Base-by-base conservation (phyloP, 495 filamentous ascomycete species). In the Penicillium maclennaniae region DNA sequence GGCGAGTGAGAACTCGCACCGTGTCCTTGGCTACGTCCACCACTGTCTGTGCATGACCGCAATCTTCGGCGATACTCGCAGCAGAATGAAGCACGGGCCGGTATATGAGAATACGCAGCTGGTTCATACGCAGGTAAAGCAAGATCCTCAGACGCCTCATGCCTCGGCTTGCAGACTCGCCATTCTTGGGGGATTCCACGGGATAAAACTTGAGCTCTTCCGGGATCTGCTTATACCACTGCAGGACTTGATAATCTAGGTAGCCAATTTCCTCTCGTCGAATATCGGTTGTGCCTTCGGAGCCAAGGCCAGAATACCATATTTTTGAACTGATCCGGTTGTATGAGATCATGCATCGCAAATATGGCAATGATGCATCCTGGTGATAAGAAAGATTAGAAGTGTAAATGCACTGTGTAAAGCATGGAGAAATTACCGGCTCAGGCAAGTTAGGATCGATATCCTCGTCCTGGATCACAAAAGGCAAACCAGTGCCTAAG, bases 21-120 rank as follows among this genome's bases (percentile, higher is more conserved):
- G 87, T 91, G 58, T 93, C 86, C 61, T 89, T 89, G 15, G 90
- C 87, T 4, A 93, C 76, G 43, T 87, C 82, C 19, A 92, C 85
- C 3, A 84, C 89, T 0, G 77, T 87, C 58, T 85, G 79, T 4
- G 88, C 88, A 45, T 85, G 80, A 12, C 69, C 61, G 45, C 82
- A 78, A 64, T 91, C 85, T 48, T 87, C 83, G 62, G 81, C 75
- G 61, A 93, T 95, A 63, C 84, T 89, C 12, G 79, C 81, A 3
- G 86, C 79, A 7, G 84, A 87, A 65, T 92, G 87, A 3, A 95
- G 79, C 15, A 92, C 85, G 0, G 89, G 88, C 0, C 88, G 86
- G 61, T 91, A 88, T 25, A 93, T 86, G 56, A 88, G 80, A 40
- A 89, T 91, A 3, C 90, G 86, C 61, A 91, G 85, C 68, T 92